Conservation (phyloP, 192 early-diverging fungal genomes). For the Podila clonocystis region DNA sequence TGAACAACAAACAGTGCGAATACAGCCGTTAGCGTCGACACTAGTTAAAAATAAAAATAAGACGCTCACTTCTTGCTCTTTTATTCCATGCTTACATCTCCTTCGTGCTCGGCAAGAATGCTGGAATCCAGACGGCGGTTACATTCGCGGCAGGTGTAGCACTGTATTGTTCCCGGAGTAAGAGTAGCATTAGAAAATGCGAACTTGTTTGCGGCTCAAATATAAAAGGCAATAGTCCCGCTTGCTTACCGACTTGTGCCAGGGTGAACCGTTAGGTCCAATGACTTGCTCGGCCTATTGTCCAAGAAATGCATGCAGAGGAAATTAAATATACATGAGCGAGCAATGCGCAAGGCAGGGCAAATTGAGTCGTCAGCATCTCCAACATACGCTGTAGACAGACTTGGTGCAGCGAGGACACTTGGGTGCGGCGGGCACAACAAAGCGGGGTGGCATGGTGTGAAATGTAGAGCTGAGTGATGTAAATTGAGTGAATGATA, state of each 20-base stretch:
- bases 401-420: conserved; percentile 63
- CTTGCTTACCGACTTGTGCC: conserved; percentile 41
- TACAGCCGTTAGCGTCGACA: background rate
- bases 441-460: conserved; percentile 58
- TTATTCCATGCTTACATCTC: conserved; percentile 52
- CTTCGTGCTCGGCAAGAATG: conserved; percentile 60
- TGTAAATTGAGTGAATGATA: background rate
- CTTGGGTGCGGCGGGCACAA: conserved; percentile 47
- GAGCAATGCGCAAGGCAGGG: background rate
- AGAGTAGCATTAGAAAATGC: background rate
- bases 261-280: conserved; percentile 45
- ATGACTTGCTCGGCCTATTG: conserved; percentile 45
- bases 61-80: background rate
- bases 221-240: background rate
- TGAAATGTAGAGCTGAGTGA: background rate
- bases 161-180: conserved; percentile 9
- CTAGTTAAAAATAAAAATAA: background rate
- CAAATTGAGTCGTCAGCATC: background rate
- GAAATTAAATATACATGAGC: too few species aligned
- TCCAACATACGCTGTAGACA: conserved; percentile 60
- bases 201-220: background rate
- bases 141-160: conserved; percentile 56
- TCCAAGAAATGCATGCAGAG: background rate
- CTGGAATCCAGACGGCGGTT: conserved; percentile 65
- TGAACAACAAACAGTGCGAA: background rate